Percentiles rank a stretch among this genome's conserved stretches.
Conservation (phyloP, 1,284 basidiomycete genomes). For the Melanopsichium pennsylvanicum region DNA sequence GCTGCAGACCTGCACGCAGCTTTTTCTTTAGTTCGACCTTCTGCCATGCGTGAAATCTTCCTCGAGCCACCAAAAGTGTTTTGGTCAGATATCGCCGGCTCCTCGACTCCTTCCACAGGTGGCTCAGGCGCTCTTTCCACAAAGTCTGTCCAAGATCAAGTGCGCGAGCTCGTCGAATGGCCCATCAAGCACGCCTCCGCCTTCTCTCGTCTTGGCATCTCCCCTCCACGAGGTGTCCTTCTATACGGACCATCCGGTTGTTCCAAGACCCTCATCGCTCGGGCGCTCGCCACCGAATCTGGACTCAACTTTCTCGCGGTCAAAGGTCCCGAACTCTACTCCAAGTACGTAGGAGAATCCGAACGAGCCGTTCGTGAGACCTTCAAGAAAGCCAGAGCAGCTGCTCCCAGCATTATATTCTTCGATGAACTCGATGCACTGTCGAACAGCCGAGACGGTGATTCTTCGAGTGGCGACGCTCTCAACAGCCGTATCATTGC, state of each 20-base stretch:
- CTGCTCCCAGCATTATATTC: slow-evolving; percentile 93
- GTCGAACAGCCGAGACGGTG: slow-evolving; percentile 77
- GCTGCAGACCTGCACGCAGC: slow-evolving; percentile 75
- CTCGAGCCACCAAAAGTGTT: slow-evolving; percentile 82
- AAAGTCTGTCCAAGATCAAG: slow-evolving; percentile 51
- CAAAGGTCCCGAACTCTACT: slow-evolving; percentile 95
- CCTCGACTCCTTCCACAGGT: slow-evolving; percentile 28
- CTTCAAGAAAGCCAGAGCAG: slow-evolving; percentile 91
- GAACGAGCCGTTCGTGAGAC: slow-evolving; percentile 93
- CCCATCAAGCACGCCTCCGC: slow-evolving; percentile 84
- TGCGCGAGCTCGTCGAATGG: slow-evolving; percentile 75
- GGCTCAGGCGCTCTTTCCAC: slow-evolving; percentile 27
- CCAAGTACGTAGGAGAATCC: slow-evolving; percentile 97
- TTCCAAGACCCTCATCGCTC: slow-evolving; percentile 92
- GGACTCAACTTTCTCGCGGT: slow-evolving; percentile 98
- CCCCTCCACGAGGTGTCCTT: slow-evolving; percentile 86
- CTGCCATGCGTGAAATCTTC: slow-evolving; percentile 91
- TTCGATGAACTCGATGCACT: slow-evolving; percentile 98
- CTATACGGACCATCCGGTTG: slow-evolving; percentile 97
- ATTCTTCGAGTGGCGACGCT: slow-evolving; percentile 68
- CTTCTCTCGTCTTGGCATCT: slow-evolving; percentile 85
- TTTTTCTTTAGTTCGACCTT: slow-evolving; percentile 83
- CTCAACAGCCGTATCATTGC: slow-evolving; percentile 89
- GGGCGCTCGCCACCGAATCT: slow-evolving; percentile 92
- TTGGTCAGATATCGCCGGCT: slow-evolving; percentile 78